Evolutionary conservation across 2,329 filamentous ascomycete genomes (phyloP), one percentile per base, ranked within the genome.

Genomic region (Leptographium wingfieldii): DNA sequence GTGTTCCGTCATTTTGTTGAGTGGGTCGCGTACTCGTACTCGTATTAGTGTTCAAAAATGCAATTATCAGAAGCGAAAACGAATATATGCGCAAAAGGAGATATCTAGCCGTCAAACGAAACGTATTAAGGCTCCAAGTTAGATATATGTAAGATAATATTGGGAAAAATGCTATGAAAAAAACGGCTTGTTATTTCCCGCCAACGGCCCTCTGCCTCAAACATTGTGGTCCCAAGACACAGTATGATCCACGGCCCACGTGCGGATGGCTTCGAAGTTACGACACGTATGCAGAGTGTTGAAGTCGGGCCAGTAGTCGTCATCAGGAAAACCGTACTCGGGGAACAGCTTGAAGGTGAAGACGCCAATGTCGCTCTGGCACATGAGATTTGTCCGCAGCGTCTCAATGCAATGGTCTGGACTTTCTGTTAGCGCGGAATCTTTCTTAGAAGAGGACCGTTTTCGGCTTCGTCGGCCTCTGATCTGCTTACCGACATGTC

Each of bases 241-340:
- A 0, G 76, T 77, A 62, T 81, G 73, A 51, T 80, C 74, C 55
- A 78, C 69, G 0, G 77, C 79, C 79, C 79, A 82, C 33, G 77
- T 69, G 46, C 74, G 70, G 60, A 82, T 73, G 29, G 68, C 73
- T 59, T 80, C 74, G 60, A 80, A 82, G 64, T 82, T 80, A 40
- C 80, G 70, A 67, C 80, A 82, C 9, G 75, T 77, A 63, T 81
- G 79, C 40, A 74, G 70, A 3, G 78, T 78, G 67, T 76, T 77
- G 55, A 81, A 79, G 66, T 81, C 75, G 3, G 79, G 79, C 79
- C 79, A 81, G 61, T 78, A 76, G 53, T 77, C 74, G 61, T 74
- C 72, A 38, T 73, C 72, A 27, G 65, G 63, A 25, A 67, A 65
- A 69, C 74, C 57, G 71, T 73, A 59, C 56, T 77, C 76, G 0